A percentile compares a stretch with the other conserved stretches of the same genome.
Conservation (phyloP, 805 yeast genomes). For the Priceomyces carsonii region DNA sequence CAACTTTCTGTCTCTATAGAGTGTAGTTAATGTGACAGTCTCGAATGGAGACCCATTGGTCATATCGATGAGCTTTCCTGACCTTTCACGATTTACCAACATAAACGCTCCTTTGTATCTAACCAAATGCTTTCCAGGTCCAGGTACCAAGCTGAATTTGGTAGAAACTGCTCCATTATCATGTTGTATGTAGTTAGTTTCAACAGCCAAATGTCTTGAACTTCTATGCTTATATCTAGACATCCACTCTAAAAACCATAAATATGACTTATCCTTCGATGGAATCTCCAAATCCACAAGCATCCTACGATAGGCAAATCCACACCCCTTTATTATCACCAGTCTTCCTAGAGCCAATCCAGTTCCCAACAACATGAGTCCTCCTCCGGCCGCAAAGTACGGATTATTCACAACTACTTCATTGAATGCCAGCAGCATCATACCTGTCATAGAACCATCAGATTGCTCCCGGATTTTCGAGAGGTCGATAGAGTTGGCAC, state of each 20-base stretch:
- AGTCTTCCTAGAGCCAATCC: slow-evolving; percentile 75
- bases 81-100: slow-evolving; percentile 85
- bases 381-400: slow-evolving; percentile 99
- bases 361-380: slow-evolving; percentile 93
- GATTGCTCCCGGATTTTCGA: slow-evolving; percentile 25
- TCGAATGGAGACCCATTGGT: slow-evolving; percentile 93
- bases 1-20: slow-evolving; percentile 75
- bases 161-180: slow-evolving; percentile 91
- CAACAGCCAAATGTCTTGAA: slow-evolving; percentile 86
- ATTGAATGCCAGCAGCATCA: slow-evolving; percentile 41
- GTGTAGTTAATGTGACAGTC: slow-evolving; percentile 89
- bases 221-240: slow-evolving; percentile 70
- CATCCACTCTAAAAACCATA: slow-evolving; percentile 98
- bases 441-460: slow-evolving; percentile 39
- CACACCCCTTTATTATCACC: slow-evolving; percentile 61
- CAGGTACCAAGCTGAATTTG: slow-evolving; percentile 89
- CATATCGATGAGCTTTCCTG: slow-evolving; percentile 84
- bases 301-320: slow-evolving; percentile 75
- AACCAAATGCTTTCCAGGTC: slow-evolving; percentile 93
- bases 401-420: slow-evolving; percentile 73
- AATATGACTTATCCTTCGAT: slow-evolving; percentile 87
- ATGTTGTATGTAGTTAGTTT: slow-evolving; percentile 82
- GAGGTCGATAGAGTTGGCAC: neutral
- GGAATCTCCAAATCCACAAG: slow-evolving; percentile 92
- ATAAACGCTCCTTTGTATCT: slow-evolving; percentile 85